Base-by-base conservation (phyloP, 768 basidiomycete species). In the Tricholoma matsutake region DNA sequence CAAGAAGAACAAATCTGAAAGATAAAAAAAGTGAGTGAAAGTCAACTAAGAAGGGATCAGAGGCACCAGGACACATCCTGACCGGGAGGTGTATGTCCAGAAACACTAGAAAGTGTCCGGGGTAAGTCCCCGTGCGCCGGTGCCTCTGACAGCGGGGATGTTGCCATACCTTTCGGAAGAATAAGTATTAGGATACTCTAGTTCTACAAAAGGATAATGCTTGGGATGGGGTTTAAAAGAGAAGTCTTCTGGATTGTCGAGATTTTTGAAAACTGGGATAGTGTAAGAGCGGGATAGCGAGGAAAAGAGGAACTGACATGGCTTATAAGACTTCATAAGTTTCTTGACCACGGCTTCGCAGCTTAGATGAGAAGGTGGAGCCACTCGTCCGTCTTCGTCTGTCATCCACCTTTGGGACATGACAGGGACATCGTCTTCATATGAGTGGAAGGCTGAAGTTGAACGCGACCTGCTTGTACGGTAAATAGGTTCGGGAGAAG, bases 121-220 rank as follows among this genome's bases (percentile, higher is more conserved):
- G 51, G n/a, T 32, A 53, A 53, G 51, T 53, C 51, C 51, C 51
- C 31, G 3, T 32, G 7, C 32, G 16, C 29, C 8, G 51, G 51
- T 32, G 51, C 16, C 49, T 51, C 51, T 32, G 51, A 53, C 51
- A 53, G 8, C 31, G 29, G 16, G 32, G 9, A 32, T 8, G n/a
- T 9, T 53, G 31, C 71, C 75, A 62, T 57, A 92, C 92, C 80
- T 81, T 78, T 94, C 92, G 58, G 77, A 76, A 49, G 90, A 86
- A 58, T 79, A 75, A 28, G 72, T 81, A 71, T 91, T 92, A 22
- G 92, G 92, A 69, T 91, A 93, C 70, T 93, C 90, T 52, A 94
- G 76, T 65, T 89, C 87, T 34, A 81, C 83, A 2, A 80, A 75
- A n/a, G 92, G 91, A 67, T 84, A 85, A 58, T 80, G 64, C 55